Conservation (phyloP, 305 asterid species). For the Fraxinus floribunda region DNA sequence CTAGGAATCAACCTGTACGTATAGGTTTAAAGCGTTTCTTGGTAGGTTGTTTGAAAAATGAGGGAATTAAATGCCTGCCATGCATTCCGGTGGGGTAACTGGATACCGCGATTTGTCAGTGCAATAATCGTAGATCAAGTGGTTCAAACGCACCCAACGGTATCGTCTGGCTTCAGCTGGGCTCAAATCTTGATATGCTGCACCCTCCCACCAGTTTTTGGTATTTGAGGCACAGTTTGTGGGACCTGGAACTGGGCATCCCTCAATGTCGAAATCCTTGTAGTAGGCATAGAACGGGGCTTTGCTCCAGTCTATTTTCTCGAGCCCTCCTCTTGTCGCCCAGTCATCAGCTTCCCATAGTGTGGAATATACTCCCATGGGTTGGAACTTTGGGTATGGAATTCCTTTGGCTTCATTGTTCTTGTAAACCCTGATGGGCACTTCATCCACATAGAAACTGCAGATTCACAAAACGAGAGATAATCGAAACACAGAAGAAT, state of each 20-base stretch:
- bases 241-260: conserved; percentile 66
- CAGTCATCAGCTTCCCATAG: conserved; percentile 86
- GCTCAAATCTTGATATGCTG: conserved; percentile 46
- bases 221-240: conserved; percentile 42
- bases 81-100: conserved; percentile 57
- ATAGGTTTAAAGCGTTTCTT: conserved; percentile 6
- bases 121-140: conserved; percentile 72
- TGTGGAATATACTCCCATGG: conserved; percentile 68
- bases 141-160: conserved; percentile 65
- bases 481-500: neutral
- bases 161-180: conserved; percentile 46
- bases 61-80: conserved; percentile 47
- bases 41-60: neutral
- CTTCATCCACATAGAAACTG: conserved; percentile 46
- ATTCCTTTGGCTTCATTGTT: conserved; percentile 68
- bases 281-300: conserved; percentile 74
- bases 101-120: conserved; percentile 56
- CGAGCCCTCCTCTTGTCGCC: conserved; percentile 81
- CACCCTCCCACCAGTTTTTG: conserved; percentile 72
- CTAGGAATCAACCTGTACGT: neutral
- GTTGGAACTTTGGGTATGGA: conserved; percentile 59
- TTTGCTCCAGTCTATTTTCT: conserved; percentile 72
- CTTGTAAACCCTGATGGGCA: conserved; percentile 65
- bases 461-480: neutral
- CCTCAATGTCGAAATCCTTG: conserved; percentile 70